These are phyloP conservation scores for Mycena vulgaris DNA, from an alignment of 768 basidiomycete genomes.

Conservation along the genomic window DNA sequence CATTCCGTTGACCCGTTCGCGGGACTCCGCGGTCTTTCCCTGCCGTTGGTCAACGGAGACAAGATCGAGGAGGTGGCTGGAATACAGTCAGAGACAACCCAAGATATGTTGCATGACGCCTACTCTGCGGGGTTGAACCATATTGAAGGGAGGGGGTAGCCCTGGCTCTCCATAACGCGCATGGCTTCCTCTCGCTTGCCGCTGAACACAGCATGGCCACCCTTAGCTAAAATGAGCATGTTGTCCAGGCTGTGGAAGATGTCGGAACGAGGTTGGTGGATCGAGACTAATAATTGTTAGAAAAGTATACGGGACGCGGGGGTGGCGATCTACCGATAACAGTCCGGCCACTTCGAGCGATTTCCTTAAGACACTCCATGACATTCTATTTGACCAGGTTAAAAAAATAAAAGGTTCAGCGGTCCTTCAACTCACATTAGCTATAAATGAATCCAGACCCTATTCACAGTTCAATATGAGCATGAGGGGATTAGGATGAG, in stretches of 20 bases:
- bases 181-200: conserved; percentile 48
- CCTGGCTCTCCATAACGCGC: conserved; percentile 51
- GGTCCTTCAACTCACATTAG: conserved; percentile 38
- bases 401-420: background rate
- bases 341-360: conserved; percentile 57
- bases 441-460: conserved; percentile 62
- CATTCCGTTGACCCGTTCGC: conserved; percentile 30
- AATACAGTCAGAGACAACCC: conserved; percentile 44
- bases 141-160: conserved; percentile 50
- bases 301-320: background rate
- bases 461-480: background rate
- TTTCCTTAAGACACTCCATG: conserved; percentile 58
- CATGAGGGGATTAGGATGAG: conserved; percentile 28
- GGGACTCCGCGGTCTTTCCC: conserved; percentile 27
- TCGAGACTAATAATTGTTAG: conserved; percentile 43
- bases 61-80: conserved; percentile 36
- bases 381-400: conserved; percentile 47
- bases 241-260: conserved; percentile 45
- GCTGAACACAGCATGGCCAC: conserved; percentile 41
- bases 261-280: conserved; percentile 50
- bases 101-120: conserved; percentile 43
- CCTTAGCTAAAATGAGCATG: conserved; percentile 42
- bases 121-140: conserved; percentile 59
- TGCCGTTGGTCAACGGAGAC: conserved; percentile 36
- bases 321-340: conserved; percentile 26